phyloP scores from a whole-genome alignment of 139 green algal genomes.

The Diplosphaera chodatii region DNA sequence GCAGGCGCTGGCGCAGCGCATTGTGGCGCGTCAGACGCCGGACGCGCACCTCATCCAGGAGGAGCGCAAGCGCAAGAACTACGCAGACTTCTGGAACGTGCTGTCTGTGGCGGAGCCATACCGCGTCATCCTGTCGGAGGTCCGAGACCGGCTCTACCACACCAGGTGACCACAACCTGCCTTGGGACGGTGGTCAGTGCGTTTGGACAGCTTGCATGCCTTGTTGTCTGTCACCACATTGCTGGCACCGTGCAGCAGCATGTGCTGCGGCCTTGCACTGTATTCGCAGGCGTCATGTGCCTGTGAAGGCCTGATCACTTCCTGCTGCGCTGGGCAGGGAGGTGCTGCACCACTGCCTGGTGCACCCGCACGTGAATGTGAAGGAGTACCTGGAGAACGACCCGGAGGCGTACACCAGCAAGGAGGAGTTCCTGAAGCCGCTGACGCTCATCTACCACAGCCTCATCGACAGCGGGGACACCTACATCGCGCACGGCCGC shows the following conservation, averaged over 20 bases:
- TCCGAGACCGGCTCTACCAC: constrained; percentile 75
- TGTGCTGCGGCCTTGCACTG: too few relatives aligned
- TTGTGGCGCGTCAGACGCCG: constrained; percentile 29
- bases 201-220: too few relatives aligned
- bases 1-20: constrained; percentile 32
- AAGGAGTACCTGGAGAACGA: constrained; percentile 49
- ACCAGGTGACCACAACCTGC: too few relatives aligned
- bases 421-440: constrained; percentile 44
- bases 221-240: too few relatives aligned
- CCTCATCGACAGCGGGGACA: constrained; percentile 54
- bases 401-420: constrained; percentile 22
- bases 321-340: too few relatives aligned
- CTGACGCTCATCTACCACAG: constrained; percentile 77
- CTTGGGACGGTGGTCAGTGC: too few relatives aligned
- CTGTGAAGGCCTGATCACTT: too few relatives aligned
- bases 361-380: constrained; percentile 47
- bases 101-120: constrained; percentile 81
- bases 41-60: constrained; percentile 43
- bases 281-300: too few relatives aligned
- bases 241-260: too few relatives aligned
- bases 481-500: constrained; percentile 52
- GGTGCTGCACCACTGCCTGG: constrained; percentile 70
- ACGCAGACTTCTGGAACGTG: constrained; percentile 43
- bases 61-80: constrained; percentile 79
- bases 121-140: constrained; percentile 79